phyloP scores from a whole-genome alignment of 73 alveolate genomes.

The Tetrahymena thermophila region DNA sequence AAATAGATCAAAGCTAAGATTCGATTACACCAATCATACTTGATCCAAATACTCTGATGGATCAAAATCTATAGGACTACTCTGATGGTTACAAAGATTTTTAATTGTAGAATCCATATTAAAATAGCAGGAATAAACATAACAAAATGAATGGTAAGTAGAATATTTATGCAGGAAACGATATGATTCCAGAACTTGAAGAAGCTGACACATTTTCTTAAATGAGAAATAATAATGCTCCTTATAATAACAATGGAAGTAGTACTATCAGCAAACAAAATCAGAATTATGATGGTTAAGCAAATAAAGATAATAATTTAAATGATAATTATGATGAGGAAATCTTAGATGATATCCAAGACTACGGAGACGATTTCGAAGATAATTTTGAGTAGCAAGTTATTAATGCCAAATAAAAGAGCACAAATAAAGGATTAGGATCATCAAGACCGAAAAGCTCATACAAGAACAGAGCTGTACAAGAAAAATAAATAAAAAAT shows the following conservation, averaged over 20 bases:
- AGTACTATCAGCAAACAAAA: not conserved
- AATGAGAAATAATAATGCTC: not conserved
- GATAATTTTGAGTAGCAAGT: not conserved
- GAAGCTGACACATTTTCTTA: not conserved
- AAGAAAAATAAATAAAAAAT: not conserved
- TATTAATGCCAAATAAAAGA: not conserved
- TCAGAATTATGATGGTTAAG: not conserved
- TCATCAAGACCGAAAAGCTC: not conserved
- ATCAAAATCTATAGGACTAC: not conserved
- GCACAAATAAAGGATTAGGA: not conserved
- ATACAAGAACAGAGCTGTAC: not conserved
- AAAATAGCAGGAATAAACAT: not conserved
- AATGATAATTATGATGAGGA: not conserved
- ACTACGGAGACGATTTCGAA: not conserved
- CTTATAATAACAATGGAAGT: not conserved
- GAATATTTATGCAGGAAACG: not conserved
- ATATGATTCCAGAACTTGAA: not conserved
- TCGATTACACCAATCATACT: not conserved
- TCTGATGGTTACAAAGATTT: not conserved
- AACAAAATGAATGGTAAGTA: not conserved
- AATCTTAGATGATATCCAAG: not conserved
- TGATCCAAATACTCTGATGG: not conserved
- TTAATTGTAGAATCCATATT: not conserved
- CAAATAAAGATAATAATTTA: not conserved
- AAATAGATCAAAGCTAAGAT: not conserved